phyloP scores from a whole-genome alignment of 495 filamentous ascomycete species.

The Glonium stellatum region DNA sequence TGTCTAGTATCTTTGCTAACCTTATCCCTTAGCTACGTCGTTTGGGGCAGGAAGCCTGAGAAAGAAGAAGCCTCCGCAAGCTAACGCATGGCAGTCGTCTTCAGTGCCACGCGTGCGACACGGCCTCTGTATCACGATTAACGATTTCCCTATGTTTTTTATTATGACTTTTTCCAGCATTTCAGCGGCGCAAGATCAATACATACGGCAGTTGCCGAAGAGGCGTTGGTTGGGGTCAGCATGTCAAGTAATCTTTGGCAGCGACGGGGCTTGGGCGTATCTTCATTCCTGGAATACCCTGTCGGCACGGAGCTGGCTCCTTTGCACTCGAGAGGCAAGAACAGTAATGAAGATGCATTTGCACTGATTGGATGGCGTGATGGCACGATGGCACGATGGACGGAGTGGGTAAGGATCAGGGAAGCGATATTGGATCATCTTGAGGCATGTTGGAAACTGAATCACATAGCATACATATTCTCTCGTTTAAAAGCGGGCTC shows the following conservation, averaged over 20 bases:
- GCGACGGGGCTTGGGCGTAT: not conserved
- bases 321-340: not conserved
- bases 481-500: not conserved
- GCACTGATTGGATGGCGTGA: not conserved
- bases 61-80: slow-evolving; percentile 16
- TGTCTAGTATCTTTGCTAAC: slow-evolving; percentile 5
- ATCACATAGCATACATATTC: not conserved
- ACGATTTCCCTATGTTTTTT: slow-evolving; percentile 15
- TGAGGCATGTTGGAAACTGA: no score
- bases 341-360: not conserved
- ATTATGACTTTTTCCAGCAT: slow-evolving; percentile 23
- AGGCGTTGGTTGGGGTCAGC: not conserved
- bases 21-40: slow-evolving; percentile 27
- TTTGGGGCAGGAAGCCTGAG: slow-evolving; percentile 33
- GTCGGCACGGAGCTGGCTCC: not conserved
- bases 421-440: not conserved
- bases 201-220: slow-evolving; percentile 7
- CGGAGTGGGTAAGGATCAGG: not conserved
- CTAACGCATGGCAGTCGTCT: not conserved
- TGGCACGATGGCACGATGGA: not conserved
- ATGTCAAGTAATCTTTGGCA: not conserved
- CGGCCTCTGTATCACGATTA: not conserved
- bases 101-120: not conserved
- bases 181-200: slow-evolving; percentile 22
- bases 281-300: not conserved